Base-by-base conservation (phyloP, 148 eudicot genomes). In the Rhododendron henanense region DNA sequence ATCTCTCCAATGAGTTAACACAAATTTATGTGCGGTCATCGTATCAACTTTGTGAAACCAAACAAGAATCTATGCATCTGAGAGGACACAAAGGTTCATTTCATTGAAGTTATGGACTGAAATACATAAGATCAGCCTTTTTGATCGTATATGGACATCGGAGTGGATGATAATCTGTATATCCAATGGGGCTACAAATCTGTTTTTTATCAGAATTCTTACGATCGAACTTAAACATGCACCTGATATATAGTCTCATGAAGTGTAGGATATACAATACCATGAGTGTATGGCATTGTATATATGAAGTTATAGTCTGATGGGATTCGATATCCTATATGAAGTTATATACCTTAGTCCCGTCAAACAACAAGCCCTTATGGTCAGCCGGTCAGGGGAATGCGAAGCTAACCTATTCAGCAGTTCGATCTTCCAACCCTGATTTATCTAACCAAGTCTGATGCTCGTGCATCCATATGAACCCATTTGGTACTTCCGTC, bases 381-480 rank as follows among this genome's bases (percentile, higher is more conserved):
- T 19, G n/a, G n/a, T 57, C 23, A 57, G 63, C 63, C 11, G 10
- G 31, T 65, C 73, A 1, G 48, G 45, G 31, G 16, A 79, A 53
- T 6, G 44, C 15, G 77, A 69, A 39, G 75, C 84, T 14, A 55
- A 84, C 53, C 84, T 89, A 50, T 80, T 82, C 76, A 87, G 73
- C 89, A 13, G 33, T 48, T 25, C 15, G 59, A 5, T 48, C 57
- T 48, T 13, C 25, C 39, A n/a, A 16, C 25, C 35, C 18, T 13
- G 81, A 5, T 79, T 25, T 19, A 25, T 79, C 59, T 15, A 79
- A 25, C 59, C 88, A 84, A 11, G 91, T 89, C 87, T 91, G 90
- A 35, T 89, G 90, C 63, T 89, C 87, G 83, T 89, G 91, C 83
- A 89, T 83, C 92, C 90, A 89, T 63, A 65, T 84, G 33, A 91